phyloP scores from a whole-genome alignment of 305 asterid species.

The Solanum hybrid region DNA sequence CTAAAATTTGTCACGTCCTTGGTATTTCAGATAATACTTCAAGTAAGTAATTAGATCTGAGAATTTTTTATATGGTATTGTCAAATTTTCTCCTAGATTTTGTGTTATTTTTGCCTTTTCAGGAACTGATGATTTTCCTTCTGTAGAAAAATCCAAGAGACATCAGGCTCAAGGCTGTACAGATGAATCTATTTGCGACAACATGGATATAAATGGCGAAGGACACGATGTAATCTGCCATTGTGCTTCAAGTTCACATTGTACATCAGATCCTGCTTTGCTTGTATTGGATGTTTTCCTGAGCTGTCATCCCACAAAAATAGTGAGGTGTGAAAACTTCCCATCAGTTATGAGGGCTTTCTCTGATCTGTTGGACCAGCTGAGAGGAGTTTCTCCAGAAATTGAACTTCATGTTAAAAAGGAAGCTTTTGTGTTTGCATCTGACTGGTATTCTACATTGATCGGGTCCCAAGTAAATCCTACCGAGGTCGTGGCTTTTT shows the following conservation, averaged over 20 bases:
- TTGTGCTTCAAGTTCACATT: not conserved
- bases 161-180: not conserved
- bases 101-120: not conserved
- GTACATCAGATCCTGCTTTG: constrained; percentile 9
- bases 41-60: constrained; percentile 21
- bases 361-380: constrained; percentile 11
- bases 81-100: not conserved
- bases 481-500: constrained; percentile 11
- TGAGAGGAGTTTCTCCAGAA: constrained; percentile 4
- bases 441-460: constrained; percentile 7
- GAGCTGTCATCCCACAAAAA: not conserved
- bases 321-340: not conserved
- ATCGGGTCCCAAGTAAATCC: not conserved
- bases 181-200: not conserved
- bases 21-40: constrained; percentile 23
- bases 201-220: not conserved
- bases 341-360: not conserved
- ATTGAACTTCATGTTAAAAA: not conserved
- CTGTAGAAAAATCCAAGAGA: not conserved
- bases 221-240: not conserved
- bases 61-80: not conserved
- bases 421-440: constrained; percentile 1
- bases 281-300: constrained; percentile 17
- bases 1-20: constrained; percentile 24
- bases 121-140: not conserved